Evolutionary conservation across 441 rosid genomes (phyloP), one percentile per base, ranked within the genome.

Genomic region (Jatropha podagrica): DNA sequence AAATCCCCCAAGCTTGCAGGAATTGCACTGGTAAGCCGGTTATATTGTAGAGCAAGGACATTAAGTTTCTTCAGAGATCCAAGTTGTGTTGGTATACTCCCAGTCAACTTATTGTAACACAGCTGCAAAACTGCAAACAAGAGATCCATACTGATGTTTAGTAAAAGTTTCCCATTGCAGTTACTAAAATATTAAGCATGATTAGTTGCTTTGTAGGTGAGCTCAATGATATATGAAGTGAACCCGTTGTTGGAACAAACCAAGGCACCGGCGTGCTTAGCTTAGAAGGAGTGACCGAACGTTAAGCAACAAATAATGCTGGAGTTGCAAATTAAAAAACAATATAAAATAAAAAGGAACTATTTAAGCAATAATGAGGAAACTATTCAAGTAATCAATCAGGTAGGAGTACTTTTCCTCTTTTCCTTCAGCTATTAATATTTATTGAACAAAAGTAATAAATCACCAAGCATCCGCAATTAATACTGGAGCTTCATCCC

Each of bases 1-100:
- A 92, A 74, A 74, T 85, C 85, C 23, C 98, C 98, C 83, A 94
- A 83, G 80, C 92, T 90, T 3, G 98, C 92, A 56, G 99, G 99
- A 69, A 96, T 90, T 15, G 94, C 97, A 65, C 98, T 96, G 70
- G 92, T 85, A 46, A 96, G 77, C 69, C 70, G 84, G 81, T 96
- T 96, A 78, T 85, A 79, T 70, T 96, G 98, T 84, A 96, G 74
- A 64, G 95, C 91, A 18, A 96, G 91, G 48, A 90, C 97, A 61
- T 63, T 84, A 8, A 96, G 91, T 86, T 85, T 91, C 81, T 82
- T 82, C 4, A 96, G 40, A 41, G 92, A 92, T 38, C 99, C 98
- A 79, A 94, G 68, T 83, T 89, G 89, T 15, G 89, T 86, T 0
- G 99, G 99, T 77, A 96, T 78, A 41, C 87, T 84, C 52, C 97